Conservation (phyloP, 2,329 filamentous ascomycete species). For the Ophiocordyceps sinensis region DNA sequence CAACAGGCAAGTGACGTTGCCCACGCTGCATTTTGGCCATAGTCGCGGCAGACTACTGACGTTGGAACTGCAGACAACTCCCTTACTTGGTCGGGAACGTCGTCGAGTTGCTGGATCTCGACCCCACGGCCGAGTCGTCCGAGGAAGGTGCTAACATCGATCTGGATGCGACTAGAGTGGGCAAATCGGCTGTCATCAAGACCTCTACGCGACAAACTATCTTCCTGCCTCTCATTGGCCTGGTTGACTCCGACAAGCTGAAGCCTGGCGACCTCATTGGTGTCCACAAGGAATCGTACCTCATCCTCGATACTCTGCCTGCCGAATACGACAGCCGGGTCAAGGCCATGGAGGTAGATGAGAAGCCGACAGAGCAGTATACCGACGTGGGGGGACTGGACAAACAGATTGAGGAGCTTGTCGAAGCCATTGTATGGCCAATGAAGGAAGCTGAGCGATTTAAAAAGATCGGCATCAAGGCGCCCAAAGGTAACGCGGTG, state of each 20-base stretch:
- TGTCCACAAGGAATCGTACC: slow-evolving; percentile 97
- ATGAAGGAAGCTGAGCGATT: slow-evolving; percentile 99
- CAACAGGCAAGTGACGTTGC: slow-evolving; percentile 56
- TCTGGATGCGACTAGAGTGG: slow-evolving; percentile 86
- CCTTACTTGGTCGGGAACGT: slow-evolving; percentile 98
- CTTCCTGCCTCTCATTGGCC: slow-evolving; percentile 90
- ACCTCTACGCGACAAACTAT: slow-evolving; percentile 97
- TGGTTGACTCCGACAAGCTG: slow-evolving; percentile 88
- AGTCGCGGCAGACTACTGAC: neutral
- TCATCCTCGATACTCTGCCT: slow-evolving; percentile 89
- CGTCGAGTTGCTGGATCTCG: slow-evolving; percentile 90
- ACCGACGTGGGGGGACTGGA: slow-evolving; percentile 93
- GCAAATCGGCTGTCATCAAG: slow-evolving; percentile 98
- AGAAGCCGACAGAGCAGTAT: slow-evolving; percentile 99
- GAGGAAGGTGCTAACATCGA: slow-evolving; percentile 99
- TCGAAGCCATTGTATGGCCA: slow-evolving; percentile 97
- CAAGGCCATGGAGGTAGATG: slow-evolving; percentile 99
- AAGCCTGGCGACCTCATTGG: slow-evolving; percentile 95
- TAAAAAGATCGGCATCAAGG: slow-evolving; percentile 99
- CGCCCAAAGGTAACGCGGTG: slow-evolving; percentile 68
- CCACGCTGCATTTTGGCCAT: neutral
- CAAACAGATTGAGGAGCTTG: slow-evolving; percentile 97
- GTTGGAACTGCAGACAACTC: slow-evolving; percentile 53
- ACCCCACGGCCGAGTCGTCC: slow-evolving; percentile 87
- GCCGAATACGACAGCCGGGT: slow-evolving; percentile 98